phyloP scores from a whole-genome alignment of 2,329 filamentous ascomycete species.

The Teratosphaeria destructans region DNA sequence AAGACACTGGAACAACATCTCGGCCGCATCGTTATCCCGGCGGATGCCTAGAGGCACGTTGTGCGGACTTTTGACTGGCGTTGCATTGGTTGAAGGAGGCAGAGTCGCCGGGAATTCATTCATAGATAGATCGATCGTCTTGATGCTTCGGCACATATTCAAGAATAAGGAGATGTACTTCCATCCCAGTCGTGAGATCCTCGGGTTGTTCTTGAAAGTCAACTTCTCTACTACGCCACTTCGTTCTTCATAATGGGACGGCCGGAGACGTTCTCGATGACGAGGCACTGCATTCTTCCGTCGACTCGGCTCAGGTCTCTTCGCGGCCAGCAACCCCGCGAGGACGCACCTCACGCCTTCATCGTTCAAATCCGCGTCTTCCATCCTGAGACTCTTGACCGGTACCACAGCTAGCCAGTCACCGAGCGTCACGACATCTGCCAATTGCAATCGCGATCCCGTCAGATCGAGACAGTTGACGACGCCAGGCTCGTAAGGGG shows the following conservation, averaged over 20 bases:
- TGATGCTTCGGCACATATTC: conserved; percentile 78
- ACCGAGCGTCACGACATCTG: conserved; percentile 76
- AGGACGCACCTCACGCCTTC: conserved; percentile 80
- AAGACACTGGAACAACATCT: conserved; percentile 64
- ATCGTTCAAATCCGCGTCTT: conserved; percentile 78
- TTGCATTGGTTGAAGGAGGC: conserved; percentile 14
- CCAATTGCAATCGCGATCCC: conserved; percentile 70
- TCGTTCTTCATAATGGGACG: conserved; percentile 29
- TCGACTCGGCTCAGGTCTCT: conserved; percentile 44
- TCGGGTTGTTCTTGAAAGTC: conserved; percentile 77
- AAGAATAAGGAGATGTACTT: conserved; percentile 81
- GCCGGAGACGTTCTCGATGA: conserved; percentile 14
- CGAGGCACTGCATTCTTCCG: conserved; percentile 19
- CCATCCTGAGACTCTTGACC: conserved; percentile 72
- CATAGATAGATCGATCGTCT: conserved; percentile 75
- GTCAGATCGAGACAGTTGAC: conserved; percentile 76
- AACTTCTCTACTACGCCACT: conserved; percentile 77
- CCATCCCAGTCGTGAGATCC: conserved; percentile 80
- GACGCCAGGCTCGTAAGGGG: conserved; percentile 56
- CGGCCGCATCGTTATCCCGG: conserved; percentile 42
- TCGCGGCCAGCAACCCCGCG: conserved; percentile 73
- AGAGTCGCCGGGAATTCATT: conserved; percentile 58
- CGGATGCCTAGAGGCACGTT: conserved; percentile 18
- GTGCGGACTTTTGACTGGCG: conserved; percentile 12
- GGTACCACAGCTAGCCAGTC: conserved; percentile 93